phyloP scores from a whole-genome alignment of 2,329 filamentous ascomycete species.

The Curvularia sp. region DNA sequence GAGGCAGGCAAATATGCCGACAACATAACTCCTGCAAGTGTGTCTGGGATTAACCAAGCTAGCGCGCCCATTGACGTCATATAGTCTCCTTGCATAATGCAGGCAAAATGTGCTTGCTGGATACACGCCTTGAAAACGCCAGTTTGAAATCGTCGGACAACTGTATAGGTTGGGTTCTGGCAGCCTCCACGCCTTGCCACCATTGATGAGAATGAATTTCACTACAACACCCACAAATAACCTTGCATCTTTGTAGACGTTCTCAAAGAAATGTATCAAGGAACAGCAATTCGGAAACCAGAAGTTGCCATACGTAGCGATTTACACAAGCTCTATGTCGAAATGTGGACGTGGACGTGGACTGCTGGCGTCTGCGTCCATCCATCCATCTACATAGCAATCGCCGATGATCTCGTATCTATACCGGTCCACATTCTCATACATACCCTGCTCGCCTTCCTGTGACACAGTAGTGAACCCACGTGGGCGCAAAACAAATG shows the following conservation, averaged over 20 bases:
- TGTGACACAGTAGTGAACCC: neutral
- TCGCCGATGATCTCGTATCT: constrained; percentile 8
- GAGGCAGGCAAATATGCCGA: constrained; percentile 56
- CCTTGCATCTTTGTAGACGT: neutral
- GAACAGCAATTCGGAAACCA: neutral
- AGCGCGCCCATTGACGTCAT: constrained; percentile 24
- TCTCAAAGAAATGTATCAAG: neutral
- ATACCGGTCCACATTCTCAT: too few relatives aligned
- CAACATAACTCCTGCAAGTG: constrained; percentile 42
- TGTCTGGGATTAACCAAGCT: constrained; percentile 45
- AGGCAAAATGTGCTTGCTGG: neutral
- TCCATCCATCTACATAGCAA: constrained; percentile 1
- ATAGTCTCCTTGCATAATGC: neutral
- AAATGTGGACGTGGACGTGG: neutral
- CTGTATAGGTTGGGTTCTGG: neutral
- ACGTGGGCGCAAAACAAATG: constrained; percentile 17
- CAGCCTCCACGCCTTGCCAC: neutral
- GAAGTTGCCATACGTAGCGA: neutral
- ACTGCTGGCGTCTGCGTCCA: neutral
- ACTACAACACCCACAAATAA: neutral
- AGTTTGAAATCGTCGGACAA: neutral
- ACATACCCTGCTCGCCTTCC: neutral
- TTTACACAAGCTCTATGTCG: constrained; percentile 1
- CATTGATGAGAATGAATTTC: neutral
- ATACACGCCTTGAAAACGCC: neutral